Percentiles rank a stretch among this genome's conserved stretches.
These are phyloP conservation scores for Alisma plantagoaquatica DNA, from an alignment of 106 monocot species.

Conservation along the genomic window DNA sequence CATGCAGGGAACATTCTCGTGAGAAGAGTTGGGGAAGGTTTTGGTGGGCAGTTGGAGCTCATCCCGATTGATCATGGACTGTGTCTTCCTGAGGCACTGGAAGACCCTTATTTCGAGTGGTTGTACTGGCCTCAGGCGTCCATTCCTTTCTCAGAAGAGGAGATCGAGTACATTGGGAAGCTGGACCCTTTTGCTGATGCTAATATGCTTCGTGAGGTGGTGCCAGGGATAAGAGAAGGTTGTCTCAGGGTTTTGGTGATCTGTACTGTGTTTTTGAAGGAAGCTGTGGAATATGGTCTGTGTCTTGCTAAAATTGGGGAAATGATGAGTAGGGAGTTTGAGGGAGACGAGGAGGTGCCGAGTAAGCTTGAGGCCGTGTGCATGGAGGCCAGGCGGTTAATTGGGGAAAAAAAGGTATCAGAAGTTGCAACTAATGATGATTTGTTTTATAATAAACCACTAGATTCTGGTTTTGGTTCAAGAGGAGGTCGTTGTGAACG, in stretches of 20 bases:
- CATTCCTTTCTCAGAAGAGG: constrained; percentile 75
- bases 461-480: no score
- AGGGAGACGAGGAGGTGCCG: constrained; percentile 59
- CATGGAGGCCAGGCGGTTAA: constrained; percentile 58
- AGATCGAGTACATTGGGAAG: constrained; percentile 67
- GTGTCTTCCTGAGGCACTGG: constrained; percentile 72
- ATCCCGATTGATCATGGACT: constrained; percentile 86
- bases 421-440: not conserved
- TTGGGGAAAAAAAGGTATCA: constrained; percentile 27
- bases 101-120: constrained; percentile 94
- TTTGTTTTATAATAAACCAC: no score
- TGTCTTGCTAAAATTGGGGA: constrained; percentile 78
- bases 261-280: constrained; percentile 62
- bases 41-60: constrained; percentile 45
- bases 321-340: constrained; percentile 82
- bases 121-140: constrained; percentile 93
- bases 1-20: constrained; percentile 65
- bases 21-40: constrained; percentile 3
- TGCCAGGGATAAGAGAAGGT: constrained; percentile 73
- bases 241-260: constrained; percentile 63
- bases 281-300: constrained; percentile 60
- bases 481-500: no score
- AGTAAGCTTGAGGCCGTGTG: constrained; percentile 74
- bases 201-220: constrained; percentile 47
- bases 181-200: constrained; percentile 58